Percentiles rank a stretch among this genome's conserved stretches.
Conservation (phyloP, 1,284 basidiomycete species). For the Rhodofomes roseus region DNA sequence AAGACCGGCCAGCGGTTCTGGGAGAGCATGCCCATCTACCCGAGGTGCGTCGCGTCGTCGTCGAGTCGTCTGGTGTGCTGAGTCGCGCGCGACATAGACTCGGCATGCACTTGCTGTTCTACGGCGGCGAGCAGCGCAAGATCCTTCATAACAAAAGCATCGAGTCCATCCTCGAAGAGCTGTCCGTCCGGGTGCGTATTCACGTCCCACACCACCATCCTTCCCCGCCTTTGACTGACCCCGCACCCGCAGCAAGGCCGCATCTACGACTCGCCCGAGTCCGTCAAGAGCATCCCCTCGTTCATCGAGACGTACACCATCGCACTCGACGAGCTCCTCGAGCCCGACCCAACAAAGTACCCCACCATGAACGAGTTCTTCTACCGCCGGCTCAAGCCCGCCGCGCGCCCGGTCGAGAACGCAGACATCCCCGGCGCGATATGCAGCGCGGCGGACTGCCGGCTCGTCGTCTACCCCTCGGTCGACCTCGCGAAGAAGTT, state of each 20-base stretch:
- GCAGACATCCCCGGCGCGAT: conserved; percentile 51
- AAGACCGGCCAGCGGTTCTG: conserved; percentile 61
- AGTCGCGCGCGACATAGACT: conserved; percentile 28
- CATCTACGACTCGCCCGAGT: conserved; percentile 52
- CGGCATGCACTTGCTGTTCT: conserved; percentile 82
- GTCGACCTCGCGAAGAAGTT: conserved; percentile 61
- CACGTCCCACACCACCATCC: background rate
- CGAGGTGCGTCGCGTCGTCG: conserved; percentile 31
- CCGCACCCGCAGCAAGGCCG: conserved; percentile 40
- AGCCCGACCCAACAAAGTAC: conserved; percentile 62
- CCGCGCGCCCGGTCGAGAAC: conserved; percentile 63
- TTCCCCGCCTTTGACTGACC: background rate
- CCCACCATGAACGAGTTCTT: conserved; percentile 84
- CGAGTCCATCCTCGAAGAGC: conserved; percentile 57
- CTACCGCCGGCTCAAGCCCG: conserved; percentile 59
- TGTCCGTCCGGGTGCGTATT: conserved; percentile 56
- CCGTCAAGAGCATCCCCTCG: conserved; percentile 59
- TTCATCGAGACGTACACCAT: conserved; percentile 77
- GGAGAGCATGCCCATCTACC: conserved; percentile 81
- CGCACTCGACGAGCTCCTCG: conserved; percentile 57
- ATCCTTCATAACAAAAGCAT: conserved; percentile 53
- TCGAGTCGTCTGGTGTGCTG: background rate
- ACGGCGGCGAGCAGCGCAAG: conserved; percentile 49
- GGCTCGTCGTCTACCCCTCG: conserved; percentile 66
- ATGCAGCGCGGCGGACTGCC: conserved; percentile 72